These are phyloP conservation scores for Alternaria consortialis DNA, from an alignment of 2,329 filamentous ascomycete genomes.

Conservation along the genomic window DNA sequence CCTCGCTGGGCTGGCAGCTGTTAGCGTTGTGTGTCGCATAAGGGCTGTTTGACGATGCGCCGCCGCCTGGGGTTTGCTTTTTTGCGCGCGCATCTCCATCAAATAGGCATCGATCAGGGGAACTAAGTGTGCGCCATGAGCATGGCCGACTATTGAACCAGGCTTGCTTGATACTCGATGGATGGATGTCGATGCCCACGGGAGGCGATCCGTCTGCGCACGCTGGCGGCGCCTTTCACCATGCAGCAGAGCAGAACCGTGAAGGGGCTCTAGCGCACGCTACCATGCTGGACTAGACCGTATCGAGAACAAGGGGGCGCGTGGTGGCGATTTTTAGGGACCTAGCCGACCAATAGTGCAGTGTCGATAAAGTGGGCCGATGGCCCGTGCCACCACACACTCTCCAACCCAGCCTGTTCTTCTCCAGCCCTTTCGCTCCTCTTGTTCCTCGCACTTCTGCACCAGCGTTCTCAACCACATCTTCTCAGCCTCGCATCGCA, in stretches of 20 bases:
- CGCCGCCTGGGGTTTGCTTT: slow-evolving; percentile 14
- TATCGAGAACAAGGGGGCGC: slow-evolving; percentile 1
- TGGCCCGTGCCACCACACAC: slow-evolving; percentile 14
- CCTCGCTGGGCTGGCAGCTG: slow-evolving; percentile 34
- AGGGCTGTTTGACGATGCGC: slow-evolving; percentile 38
- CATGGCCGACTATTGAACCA: slow-evolving; percentile 2
- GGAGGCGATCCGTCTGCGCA: slow-evolving; percentile 11
- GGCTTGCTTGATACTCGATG: slow-evolving; percentile 1
- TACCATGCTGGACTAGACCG: slow-evolving; percentile 9
- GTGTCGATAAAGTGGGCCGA: slow-evolving; percentile 5
- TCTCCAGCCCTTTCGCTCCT: slow-evolving; percentile 23
- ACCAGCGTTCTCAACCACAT: slow-evolving; percentile 27
- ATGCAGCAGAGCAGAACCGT: slow-evolving; percentile 11
- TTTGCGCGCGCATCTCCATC: slow-evolving; percentile 4
- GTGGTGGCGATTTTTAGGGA: slow-evolving; percentile 7
- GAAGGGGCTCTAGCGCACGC: slow-evolving; percentile 9
- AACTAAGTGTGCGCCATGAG: neutral
- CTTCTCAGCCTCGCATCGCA: slow-evolving; percentile 36
- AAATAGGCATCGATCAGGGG: neutral
- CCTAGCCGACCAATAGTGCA: slow-evolving; percentile 11
- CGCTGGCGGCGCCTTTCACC: slow-evolving; percentile 9
- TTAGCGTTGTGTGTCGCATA: slow-evolving; percentile 37
- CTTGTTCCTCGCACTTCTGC: slow-evolving; percentile 28
- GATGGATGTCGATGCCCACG: slow-evolving; percentile 5
- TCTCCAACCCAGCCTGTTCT: slow-evolving; percentile 18